Evolutionary conservation across 192 early-diverging fungal genomes (phyloP), one percentile per base, ranked within the genome.

Genomic region (Linnemannia exigua): DNA sequence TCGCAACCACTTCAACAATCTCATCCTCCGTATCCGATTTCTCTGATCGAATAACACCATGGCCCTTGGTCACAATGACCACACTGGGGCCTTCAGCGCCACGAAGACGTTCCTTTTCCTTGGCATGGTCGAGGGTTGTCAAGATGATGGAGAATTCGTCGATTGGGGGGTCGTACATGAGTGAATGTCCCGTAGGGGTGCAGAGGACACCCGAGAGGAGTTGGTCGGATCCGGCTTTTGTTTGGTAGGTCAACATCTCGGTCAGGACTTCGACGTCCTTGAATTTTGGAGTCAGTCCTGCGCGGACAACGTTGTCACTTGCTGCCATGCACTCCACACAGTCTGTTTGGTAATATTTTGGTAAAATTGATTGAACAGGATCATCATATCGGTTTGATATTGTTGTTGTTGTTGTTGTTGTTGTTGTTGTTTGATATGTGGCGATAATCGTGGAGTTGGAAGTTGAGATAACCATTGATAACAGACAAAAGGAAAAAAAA

Each of bases 301-400:
- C 96, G 38, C 98, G 95, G 8, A 99, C 95, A 5, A 99, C 98
- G 81, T 99, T 99, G 84, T 99, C 98, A 67, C 93, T 95, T 12
- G 97, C 95, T 14, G 98, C 98, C 98, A 99, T 99, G 87, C 98
- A 99, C 87, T 99, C 98, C 58, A 99, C 90, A 88, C 95, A 98
- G 88, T 99, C 98, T 95, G 72, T 41, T 71, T n/a, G n/a, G n/a
- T n/a, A n/a, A n/a, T n/a, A n/a, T n/a, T n/a, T n/a, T n/a, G n/a
- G n/a, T n/a, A n/a, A n/a, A n/a, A n/a, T n/a, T n/a, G 9, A 44
- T 44, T 44, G 41, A 9, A 9, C 9, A 44, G 41, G 41, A 6
- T 44, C n/a, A 6, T 44, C 41, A 44, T 44, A 44, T 44, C 41
- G 41, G 41, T 44, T 44, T 44, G 41, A 6, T 44, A 17, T 63